Evolutionary conservation across 1,284 basidiomycete species (phyloP).

Genomic region (Tilletia horrida): DNA sequence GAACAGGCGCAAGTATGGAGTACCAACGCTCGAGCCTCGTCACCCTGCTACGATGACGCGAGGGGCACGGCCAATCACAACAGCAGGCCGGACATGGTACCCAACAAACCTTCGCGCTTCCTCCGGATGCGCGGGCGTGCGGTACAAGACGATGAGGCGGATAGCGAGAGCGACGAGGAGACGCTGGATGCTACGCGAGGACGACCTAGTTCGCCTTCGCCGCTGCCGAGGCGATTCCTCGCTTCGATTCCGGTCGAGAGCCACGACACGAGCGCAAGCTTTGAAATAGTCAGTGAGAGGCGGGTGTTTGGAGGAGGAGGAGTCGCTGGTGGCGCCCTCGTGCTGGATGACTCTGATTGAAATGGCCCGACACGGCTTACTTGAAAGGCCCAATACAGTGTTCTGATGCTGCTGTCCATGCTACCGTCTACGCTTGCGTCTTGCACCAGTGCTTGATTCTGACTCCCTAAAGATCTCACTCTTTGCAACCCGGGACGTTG

Average conservation of each 20-base stretch:
- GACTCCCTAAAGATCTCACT: too few species aligned
- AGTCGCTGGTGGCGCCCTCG: background rate
- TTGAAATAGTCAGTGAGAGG: slow-evolving; percentile 1
- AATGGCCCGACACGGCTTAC: too few species aligned
- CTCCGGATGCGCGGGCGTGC: background rate
- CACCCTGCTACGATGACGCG: too few species aligned
- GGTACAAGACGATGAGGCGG: background rate
- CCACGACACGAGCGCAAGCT: slow-evolving; percentile 15
- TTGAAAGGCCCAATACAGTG: too few species aligned
- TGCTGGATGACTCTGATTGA: background rate
- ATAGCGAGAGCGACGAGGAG: background rate
- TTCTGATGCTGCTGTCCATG: too few species aligned
- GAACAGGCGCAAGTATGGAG: background rate
- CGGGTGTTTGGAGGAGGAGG: background rate
- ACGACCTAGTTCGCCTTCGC: slow-evolving; percentile 2
- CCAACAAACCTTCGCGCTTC: too few species aligned
- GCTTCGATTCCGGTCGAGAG: background rate
- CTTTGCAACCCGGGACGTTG: too few species aligned
- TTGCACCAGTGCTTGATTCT: too few species aligned
- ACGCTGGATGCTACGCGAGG: background rate
- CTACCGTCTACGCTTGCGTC: too few species aligned
- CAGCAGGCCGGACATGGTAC: too few species aligned
- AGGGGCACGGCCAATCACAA: too few species aligned
- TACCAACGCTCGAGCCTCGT: too few species aligned
- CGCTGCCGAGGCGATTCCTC: slow-evolving; percentile 1